phyloP scores from a whole-genome alignment of 1,139 yeast species.

The Geotrichum aggregatum region DNA sequence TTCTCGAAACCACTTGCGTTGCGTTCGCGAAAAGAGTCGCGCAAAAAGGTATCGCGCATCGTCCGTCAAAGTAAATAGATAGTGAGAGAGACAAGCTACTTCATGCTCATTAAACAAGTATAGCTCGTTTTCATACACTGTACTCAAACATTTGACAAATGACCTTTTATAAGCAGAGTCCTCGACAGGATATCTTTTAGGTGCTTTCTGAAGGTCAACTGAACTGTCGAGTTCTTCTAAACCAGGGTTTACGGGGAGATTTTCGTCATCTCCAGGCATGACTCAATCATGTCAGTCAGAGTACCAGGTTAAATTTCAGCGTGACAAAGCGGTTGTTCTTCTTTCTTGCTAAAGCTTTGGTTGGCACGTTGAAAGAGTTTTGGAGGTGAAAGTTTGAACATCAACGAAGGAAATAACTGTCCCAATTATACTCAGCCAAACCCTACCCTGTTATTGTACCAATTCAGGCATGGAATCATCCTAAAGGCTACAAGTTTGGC shows the following conservation, averaged over 20 bases:
- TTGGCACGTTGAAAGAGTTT: no score
- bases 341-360: no score
- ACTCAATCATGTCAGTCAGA: constrained; percentile 2
- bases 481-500: no score
- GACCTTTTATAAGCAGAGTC: constrained; percentile 17
- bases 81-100: constrained; percentile 15
- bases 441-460: no score
- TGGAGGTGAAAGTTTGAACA: no score
- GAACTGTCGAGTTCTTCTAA: background rate
- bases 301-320: background rate
- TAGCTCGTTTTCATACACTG: constrained; percentile 10
- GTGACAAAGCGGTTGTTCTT: no score
- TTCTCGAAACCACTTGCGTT: constrained; percentile 16
- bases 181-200: constrained; percentile 16
- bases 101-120: constrained; percentile 14
- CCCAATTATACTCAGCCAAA: no score
- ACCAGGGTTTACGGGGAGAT: background rate
- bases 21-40: constrained; percentile 16
- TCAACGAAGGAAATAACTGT: no score
- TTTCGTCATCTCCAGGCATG: background rate
- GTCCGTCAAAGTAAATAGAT: constrained; percentile 6
- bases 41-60: constrained; percentile 17
- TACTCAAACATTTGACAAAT: constrained; percentile 9
- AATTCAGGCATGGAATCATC: no score
- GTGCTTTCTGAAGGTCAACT: background rate